Percentiles rank a stretch among this genome's conserved stretches.
Conservation (phyloP, 176 grass and related monocot genomes). For the Metroxylon sagu region DNA sequence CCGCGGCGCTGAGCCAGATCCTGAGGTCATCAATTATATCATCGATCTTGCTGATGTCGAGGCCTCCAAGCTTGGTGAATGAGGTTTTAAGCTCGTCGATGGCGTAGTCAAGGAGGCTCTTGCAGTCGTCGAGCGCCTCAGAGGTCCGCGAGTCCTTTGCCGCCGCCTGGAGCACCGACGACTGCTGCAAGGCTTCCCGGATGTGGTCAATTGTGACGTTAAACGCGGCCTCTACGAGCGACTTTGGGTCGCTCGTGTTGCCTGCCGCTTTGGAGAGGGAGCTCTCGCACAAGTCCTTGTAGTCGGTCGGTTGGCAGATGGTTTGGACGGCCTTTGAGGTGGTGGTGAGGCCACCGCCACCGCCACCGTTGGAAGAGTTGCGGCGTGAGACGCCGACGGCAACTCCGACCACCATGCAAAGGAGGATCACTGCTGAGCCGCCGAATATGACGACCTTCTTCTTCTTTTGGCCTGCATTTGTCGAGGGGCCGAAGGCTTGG, state of each 20-base stretch:
- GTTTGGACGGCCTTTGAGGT: constrained; percentile 52
- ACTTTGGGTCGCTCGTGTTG: constrained; percentile 31
- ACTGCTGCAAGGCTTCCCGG: constrained; percentile 43
- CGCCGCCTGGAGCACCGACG: constrained; percentile 33
- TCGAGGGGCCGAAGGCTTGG: too few species aligned
- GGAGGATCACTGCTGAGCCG: too few species aligned
- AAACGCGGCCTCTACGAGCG: constrained; percentile 54
- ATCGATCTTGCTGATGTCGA: constrained; percentile 57
- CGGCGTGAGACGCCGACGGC: too few species aligned
- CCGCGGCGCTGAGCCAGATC: constrained; percentile 13
- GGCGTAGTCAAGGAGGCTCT: constrained; percentile 71
- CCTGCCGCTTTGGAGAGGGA: constrained; percentile 31
- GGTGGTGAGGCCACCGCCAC: neutral
- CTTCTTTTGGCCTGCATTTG: too few species aligned
- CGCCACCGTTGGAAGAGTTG: too few species aligned
- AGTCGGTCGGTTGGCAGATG: constrained; percentile 62
- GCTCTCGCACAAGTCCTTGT: constrained; percentile 59
- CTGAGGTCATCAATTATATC: constrained; percentile 44
- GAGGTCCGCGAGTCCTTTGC: constrained; percentile 53
- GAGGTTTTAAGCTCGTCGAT: constrained; percentile 53
- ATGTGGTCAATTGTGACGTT: constrained; percentile 43
- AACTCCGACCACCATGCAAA: too few species aligned
- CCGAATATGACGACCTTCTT: too few species aligned
- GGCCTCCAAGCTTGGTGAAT: constrained; percentile 42
- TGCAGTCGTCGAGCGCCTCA: constrained; percentile 57